Conservation (phyloP, 2,329 filamentous ascomycete genomes). For the Diplodia corticola region DNA sequence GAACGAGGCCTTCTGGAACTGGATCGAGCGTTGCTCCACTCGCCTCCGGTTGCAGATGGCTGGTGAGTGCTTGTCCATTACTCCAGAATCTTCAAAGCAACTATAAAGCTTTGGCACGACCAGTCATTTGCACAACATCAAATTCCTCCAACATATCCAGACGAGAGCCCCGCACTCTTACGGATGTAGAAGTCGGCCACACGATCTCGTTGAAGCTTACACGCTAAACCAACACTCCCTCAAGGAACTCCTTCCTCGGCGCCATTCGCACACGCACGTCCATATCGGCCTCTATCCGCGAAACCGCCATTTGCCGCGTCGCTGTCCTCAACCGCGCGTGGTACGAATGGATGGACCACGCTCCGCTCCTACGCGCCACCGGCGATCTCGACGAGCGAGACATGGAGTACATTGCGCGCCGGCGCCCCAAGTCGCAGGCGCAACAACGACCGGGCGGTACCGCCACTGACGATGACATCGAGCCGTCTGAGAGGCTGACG, state of each 20-base stretch:
- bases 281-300: slow-evolving; percentile 58
- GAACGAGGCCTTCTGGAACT: slow-evolving; percentile 53
- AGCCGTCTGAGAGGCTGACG: slow-evolving; percentile 44
- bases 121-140: too few relatives aligned
- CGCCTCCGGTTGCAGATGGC: slow-evolving; percentile 57
- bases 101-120: too few relatives aligned
- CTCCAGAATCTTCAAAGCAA: too few relatives aligned
- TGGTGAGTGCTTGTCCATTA: slow-evolving; percentile 40
- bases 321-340: slow-evolving; percentile 77
- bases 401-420: slow-evolving; percentile 31
- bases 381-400: slow-evolving; percentile 60
- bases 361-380: slow-evolving; percentile 60
- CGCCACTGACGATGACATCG: neutral
- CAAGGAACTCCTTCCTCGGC: slow-evolving; percentile 56
- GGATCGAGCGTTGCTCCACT: slow-evolving; percentile 56
- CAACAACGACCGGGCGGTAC: slow-evolving; percentile 17
- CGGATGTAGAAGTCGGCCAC: neutral
- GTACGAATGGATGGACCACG: slow-evolving; percentile 84
- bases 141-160: too few relatives aligned
- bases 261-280: slow-evolving; percentile 56
- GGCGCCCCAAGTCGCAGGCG: neutral
- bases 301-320: slow-evolving; percentile 78
- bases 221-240: neutral
- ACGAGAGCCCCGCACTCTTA: neutral
- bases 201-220: neutral